Evolutionary conservation across 78 protist genomes (phyloP).

Genomic region (Dictyostelium citrinum): DNA sequence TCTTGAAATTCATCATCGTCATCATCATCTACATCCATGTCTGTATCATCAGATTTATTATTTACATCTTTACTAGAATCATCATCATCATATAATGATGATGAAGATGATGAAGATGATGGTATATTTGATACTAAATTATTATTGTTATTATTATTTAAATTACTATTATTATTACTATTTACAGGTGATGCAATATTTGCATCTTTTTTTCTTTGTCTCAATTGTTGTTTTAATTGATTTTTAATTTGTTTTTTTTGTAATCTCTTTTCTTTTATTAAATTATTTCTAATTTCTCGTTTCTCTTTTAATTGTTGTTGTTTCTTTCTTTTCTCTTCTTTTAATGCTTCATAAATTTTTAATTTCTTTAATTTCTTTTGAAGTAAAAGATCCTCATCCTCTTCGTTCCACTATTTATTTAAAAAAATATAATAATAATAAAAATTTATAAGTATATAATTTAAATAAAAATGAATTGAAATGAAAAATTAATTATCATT

Average conservation of each 20-base stretch:
- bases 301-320: not conserved
- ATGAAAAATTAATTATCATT: no score
- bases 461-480: not conserved
- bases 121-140: not conserved
- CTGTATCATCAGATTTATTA: not conserved
- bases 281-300: constrained; percentile 8
- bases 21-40: not conserved
- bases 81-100: not conserved
- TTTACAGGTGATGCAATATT: not conserved
- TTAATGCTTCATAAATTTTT: constrained; percentile 43
- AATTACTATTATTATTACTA: not conserved
- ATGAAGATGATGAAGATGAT: not conserved
- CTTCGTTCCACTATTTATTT: constrained; percentile 46
- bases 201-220: not conserved
- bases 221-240: not conserved
- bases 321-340: constrained; percentile 35
- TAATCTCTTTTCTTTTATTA: constrained; percentile 1
- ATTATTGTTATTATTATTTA: not conserved
- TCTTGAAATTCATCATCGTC: constrained; percentile 35
- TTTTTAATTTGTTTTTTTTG: not conserved
- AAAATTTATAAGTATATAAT: not conserved
- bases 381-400: constrained; percentile 31
- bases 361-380: constrained; percentile 38
- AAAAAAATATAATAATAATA: not conserved
- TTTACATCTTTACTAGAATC: not conserved